Evolutionary conservation across 1,284 basidiomycete genomes (phyloP), one percentile per base, ranked within the genome.

Genomic region (Cronartium quercuum): DNA sequence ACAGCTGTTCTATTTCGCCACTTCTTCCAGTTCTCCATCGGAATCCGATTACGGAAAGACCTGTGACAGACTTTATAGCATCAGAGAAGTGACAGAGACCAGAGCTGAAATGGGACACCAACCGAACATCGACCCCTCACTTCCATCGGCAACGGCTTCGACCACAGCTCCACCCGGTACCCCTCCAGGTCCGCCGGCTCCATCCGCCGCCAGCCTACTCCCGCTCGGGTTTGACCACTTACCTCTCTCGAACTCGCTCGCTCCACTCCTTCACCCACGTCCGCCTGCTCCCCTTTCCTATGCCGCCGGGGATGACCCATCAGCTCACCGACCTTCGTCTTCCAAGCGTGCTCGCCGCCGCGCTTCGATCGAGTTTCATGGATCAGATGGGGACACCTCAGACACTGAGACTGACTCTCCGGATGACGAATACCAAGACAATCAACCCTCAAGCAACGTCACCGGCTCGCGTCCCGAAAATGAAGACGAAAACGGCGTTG

Each of bases 11-110:
- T n/a, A n/a, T n/a, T n/a, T n/a, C n/a, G n/a, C n/a, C n/a, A n/a
- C n/a, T n/a, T n/a, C n/a, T n/a, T n/a, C n/a, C n/a, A n/a, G n/a
- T n/a, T n/a, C n/a, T n/a, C n/a, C n/a, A n/a, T n/a, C n/a, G n/a
- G n/a, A n/a, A n/a, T n/a, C n/a, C n/a, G n/a, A n/a, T n/a, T n/a
- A n/a, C 21, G 47, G 21, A 51, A 51, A 51, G 47, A 55, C 51
- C 51, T 55, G 51, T 55, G 51, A 55, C 51, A 55, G n/a, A 55
- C 51, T 55, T n/a, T n/a, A n/a, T n/a, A n/a, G n/a, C 51, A 55
- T 55, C 51, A 55, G 29, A 55, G 51, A 55, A 3, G 51, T n/a
- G 51, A n/a, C 29, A 55, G n/a, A 55, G 29, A 12, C 51, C n/a
- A 55, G n/a, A 18, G 51, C n/a, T 4, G 6, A 21, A 18, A 55